These are phyloP conservation scores for Alternaria triticina DNA, from an alignment of 2,329 filamentous ascomycete species.

Conservation along the genomic window DNA sequence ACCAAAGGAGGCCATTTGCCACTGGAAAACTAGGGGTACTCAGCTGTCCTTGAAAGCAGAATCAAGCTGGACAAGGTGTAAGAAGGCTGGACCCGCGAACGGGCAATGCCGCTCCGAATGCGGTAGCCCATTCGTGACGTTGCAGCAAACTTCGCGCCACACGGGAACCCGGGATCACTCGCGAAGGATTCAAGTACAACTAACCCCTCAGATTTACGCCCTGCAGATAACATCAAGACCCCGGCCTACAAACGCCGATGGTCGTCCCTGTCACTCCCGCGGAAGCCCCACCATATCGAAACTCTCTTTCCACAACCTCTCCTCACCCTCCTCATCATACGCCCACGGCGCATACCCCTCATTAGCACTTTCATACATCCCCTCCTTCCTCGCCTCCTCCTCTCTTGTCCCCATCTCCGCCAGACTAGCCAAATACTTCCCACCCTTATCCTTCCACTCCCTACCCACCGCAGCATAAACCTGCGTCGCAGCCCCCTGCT, in stretches of 20 bases:
- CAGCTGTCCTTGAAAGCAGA: not conserved
- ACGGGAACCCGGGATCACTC: not conserved
- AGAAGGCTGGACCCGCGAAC: rapidly evolving
- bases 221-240: not conserved
- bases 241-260: not conserved
- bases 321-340: not conserved
- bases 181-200: not conserved
- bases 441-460: not conserved
- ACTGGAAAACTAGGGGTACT: rapidly evolving
- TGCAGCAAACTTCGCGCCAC: not conserved
- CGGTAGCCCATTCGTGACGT: not conserved
- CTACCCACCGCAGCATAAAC: not conserved
- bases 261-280: not conserved
- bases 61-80: rapidly evolving
- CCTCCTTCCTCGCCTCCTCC: not conserved
- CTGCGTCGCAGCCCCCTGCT: not conserved
- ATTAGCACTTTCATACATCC: not conserved
- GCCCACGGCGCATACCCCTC: not conserved
- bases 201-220: not conserved
- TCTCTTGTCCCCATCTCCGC: not conserved
- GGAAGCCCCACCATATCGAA: not conserved
- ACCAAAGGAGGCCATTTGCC: not conserved
- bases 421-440: not conserved
- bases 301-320: not conserved
- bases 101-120: not conserved